phyloP scores from a whole-genome alignment of 177 flowering plant species.

The Tripterygium wilfordii region DNA sequence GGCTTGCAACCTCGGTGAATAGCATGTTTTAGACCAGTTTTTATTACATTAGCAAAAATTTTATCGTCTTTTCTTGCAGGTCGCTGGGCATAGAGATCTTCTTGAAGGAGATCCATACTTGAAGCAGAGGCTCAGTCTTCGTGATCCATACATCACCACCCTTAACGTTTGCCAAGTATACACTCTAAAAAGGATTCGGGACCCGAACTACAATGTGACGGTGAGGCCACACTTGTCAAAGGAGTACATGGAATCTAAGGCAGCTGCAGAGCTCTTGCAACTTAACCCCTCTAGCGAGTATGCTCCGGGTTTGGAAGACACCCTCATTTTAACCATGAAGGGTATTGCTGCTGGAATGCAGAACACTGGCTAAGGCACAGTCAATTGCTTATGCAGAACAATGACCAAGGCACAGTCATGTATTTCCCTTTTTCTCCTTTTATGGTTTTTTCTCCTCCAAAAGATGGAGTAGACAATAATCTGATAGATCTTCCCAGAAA shows the following conservation, averaged over 20 bases:
- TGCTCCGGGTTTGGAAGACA: slow-evolving; percentile 47
- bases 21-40: not conserved
- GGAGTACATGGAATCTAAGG: slow-evolving; percentile 28
- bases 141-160: slow-evolving; percentile 38
- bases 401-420: too few relatives aligned
- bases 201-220: slow-evolving; percentile 25
- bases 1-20: too few relatives aligned
- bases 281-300: slow-evolving; percentile 47
- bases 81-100: slow-evolving; percentile 29
- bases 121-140: slow-evolving; percentile 33
- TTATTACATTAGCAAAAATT: not conserved
- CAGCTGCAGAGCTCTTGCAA: slow-evolving; percentile 33
- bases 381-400: too few relatives aligned
- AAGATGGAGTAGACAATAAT: too few relatives aligned
- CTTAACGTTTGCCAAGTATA: slow-evolving; percentile 37
- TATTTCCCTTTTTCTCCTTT: too few relatives aligned
- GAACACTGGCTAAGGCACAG: slow-evolving; percentile 37
- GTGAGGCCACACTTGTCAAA: slow-evolving; percentile 30
- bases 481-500: too few relatives aligned
- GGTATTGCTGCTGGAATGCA: slow-evolving; percentile 54
- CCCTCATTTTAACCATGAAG: slow-evolving; percentile 47
- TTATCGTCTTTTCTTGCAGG: slow-evolving; percentile 6
- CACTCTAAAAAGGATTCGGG: slow-evolving; percentile 31
- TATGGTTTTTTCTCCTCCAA: too few relatives aligned
- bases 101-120: slow-evolving; percentile 41